Evolutionary conservation across 305 asterid species (phyloP), one percentile per base, ranked within the genome.

Genomic region (Solanum aculeatissimum): DNA sequence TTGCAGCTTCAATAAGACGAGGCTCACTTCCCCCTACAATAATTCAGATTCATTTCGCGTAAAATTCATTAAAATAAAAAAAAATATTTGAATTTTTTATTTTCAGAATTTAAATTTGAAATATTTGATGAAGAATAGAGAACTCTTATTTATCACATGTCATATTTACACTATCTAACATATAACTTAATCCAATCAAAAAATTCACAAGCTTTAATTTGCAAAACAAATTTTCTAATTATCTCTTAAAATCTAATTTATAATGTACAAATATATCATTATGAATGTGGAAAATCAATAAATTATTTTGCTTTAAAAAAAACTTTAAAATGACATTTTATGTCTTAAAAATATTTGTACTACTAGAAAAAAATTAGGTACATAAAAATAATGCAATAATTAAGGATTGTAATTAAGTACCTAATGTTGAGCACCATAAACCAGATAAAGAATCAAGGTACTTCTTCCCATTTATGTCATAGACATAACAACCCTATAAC

Each of bases 21-120:
- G 70, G 10, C 40, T 63, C 70, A 14, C 40, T 63, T 13, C 70
- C 70, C 3, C 70, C 70, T 63, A 88, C 82, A 88, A 77, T 63
- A 63, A 63, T 63, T 10, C 7, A 58, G 4, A 21, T 58, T 23
- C 4, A 0, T 10, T 2, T 11, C 9, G 2, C 29, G 1, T 60
- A 60, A 60, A 16, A 21, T 4, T 21, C 1, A 60, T 60, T 60
- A 23, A 60, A 23, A 60, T 0, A 5, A 0, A 35, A 35, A 35
- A 4, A 35, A 0, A 0, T 0, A 1, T 8, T n/a, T n/a, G 4
- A 32, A 32, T 55, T 0, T 9, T 57, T 9, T 5, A 21, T n/a
- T n/a, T 9, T n/a, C 0, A n/a, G 0, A n/a, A 6, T 25, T 0
- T 1, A 1, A 21, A 57, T 1, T 57, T 6, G 2, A 57, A 57